phyloP scores from a whole-genome alignment of 768 basidiomycete genomes.

The Baorangia bicolor region DNA sequence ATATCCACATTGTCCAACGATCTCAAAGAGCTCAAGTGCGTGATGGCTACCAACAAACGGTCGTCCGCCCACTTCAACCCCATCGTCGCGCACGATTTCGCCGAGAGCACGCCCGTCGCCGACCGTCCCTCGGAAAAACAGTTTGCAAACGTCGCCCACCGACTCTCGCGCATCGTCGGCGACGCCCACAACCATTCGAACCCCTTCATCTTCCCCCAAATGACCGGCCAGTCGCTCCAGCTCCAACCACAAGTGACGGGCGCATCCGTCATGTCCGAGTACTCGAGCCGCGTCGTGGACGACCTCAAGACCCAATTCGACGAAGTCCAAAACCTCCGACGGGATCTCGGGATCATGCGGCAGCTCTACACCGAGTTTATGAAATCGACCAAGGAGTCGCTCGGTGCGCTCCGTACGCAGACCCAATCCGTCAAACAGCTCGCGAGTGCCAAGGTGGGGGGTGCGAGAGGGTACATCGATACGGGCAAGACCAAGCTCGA shows the following conservation, averaged over 20 bases:
- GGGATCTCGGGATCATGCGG: constrained; percentile 90
- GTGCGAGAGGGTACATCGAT: constrained; percentile 84
- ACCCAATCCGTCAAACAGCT: constrained; percentile 87
- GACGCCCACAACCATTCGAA: constrained; percentile 34
- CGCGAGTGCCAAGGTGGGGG: constrained; percentile 77
- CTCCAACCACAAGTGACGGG: constrained; percentile 70
- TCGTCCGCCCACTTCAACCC: constrained; percentile 47
- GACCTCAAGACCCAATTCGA: constrained; percentile 93
- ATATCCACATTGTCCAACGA: constrained; percentile 84
- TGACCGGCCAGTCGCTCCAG: constrained; percentile 62
- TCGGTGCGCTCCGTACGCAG: constrained; percentile 75
- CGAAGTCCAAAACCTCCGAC: constrained; percentile 90
- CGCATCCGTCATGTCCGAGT: constrained; percentile 69
- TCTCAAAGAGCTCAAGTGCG: constrained; percentile 80
- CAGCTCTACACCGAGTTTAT: constrained; percentile 95
- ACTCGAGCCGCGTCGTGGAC: constrained; percentile 67
- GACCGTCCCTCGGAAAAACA: constrained; percentile 74
- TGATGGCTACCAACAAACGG: constrained; percentile 56
- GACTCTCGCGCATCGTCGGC: constrained; percentile 70
- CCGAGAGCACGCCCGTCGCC: constrained; percentile 63
- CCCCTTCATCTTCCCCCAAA: constrained; percentile 52
- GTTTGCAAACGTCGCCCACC: constrained; percentile 68
- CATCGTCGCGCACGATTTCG: constrained; percentile 54
- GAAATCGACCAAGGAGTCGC: constrained; percentile 84
- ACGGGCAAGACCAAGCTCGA: constrained; percentile 93